phyloP scores from a whole-genome alignment of 192 early-diverging fungal genomes.

The Backusella luteola region DNA sequence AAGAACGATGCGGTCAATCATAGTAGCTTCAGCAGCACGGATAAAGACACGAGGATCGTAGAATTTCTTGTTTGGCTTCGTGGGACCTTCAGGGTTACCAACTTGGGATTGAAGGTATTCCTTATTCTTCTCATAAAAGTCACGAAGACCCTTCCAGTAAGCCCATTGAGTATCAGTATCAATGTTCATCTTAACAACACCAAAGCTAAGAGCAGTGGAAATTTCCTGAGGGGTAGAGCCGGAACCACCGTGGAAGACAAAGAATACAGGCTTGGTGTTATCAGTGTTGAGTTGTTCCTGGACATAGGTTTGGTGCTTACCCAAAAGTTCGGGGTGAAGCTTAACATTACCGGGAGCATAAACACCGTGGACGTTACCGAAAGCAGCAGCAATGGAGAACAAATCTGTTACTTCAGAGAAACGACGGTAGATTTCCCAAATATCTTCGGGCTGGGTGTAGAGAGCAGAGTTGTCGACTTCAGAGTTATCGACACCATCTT shows the following conservation, averaged over 20 bases:
- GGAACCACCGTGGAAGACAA: slow-evolving; percentile 91
- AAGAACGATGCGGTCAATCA: slow-evolving; percentile 73
- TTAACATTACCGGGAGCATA: slow-evolving; percentile 97
- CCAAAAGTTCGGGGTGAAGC: slow-evolving; percentile 88
- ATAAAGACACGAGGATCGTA: slow-evolving; percentile 96
- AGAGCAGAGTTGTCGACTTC: slow-evolving; percentile 85
- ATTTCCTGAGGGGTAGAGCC: slow-evolving; percentile 51
- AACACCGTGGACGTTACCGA: slow-evolving; percentile 62
- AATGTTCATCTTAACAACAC: slow-evolving; percentile 99
- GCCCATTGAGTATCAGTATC: slow-evolving; percentile 99
- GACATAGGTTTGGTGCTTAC: slow-evolving; percentile 86
- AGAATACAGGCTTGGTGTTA: slow-evolving; percentile 80
- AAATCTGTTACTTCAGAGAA: slow-evolving; percentile 82
- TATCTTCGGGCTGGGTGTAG: slow-evolving; percentile 95
- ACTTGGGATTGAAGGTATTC: slow-evolving; percentile 89
- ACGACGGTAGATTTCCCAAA: slow-evolving; percentile 90
- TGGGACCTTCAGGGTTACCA: slow-evolving; percentile 91
- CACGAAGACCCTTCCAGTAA: slow-evolving; percentile 84
- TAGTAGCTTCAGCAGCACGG: slow-evolving; percentile 85
- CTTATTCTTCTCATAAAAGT: slow-evolving; percentile 89
- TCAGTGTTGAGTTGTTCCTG: slow-evolving; percentile 58
- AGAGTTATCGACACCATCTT: slow-evolving; percentile 97
- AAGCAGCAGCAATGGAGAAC: slow-evolving; percentile 88
- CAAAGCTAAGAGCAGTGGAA: slow-evolving; percentile 27
- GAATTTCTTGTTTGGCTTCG: slow-evolving; percentile 98